Conservation (phyloP, 2,329 filamentous ascomycete species). For the Venturia oleaginea region DNA sequence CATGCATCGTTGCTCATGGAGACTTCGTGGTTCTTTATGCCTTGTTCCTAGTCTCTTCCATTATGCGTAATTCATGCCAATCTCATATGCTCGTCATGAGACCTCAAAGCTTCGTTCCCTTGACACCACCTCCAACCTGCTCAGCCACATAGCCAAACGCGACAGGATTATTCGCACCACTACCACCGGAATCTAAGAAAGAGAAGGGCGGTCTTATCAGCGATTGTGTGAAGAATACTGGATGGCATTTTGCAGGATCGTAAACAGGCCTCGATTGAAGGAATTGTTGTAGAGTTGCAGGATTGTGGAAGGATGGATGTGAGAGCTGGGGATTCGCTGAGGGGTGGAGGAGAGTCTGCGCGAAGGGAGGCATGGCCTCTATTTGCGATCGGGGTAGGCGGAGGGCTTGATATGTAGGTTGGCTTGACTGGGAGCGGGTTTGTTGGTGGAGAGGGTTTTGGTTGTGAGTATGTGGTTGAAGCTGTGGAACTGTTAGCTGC, state of each 20-base stretch:
- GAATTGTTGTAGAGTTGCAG: background rate
- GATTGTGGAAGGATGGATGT: constrained; percentile 2
- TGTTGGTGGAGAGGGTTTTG: background rate
- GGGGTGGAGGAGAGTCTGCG: background rate
- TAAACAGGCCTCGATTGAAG: constrained; percentile 6
- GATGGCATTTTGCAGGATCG: constrained; percentile 12
- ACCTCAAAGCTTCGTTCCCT: background rate
- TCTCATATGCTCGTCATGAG: background rate
- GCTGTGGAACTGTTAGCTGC: background rate
- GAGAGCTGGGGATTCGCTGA: background rate
- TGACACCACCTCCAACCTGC: background rate
- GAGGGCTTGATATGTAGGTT: background rate
- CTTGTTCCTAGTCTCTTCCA: too few relatives aligned
- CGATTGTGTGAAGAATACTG: constrained; percentile 12
- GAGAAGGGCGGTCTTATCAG: constrained; percentile 11
- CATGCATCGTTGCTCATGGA: too few relatives aligned
- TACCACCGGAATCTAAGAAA: background rate
- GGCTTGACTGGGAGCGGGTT: background rate
- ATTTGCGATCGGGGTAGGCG: constrained; percentile 3
- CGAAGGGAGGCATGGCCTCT: constrained; percentile 12
- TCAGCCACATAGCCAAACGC: constrained; percentile 13
- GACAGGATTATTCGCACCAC: constrained; percentile 11
- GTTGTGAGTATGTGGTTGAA: background rate
- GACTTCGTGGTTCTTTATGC: too few relatives aligned
- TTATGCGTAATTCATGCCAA: too few relatives aligned